These are phyloP conservation scores for Patellifolia procumbens DNA, from an alignment of 179 eudicot genomes.

Conservation along the genomic window DNA sequence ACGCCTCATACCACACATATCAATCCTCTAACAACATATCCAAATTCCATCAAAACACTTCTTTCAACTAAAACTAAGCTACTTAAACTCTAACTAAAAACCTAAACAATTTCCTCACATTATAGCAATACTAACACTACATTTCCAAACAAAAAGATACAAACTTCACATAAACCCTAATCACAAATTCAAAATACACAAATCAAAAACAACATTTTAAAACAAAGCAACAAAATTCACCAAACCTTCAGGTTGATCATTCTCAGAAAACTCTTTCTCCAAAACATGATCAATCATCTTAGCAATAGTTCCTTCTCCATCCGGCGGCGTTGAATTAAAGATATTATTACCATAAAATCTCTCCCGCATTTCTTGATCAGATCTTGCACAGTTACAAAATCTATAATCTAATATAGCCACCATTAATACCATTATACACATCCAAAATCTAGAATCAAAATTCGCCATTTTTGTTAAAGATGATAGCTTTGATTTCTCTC, in stretches of 20 bases:
- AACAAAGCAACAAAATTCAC: neutral
- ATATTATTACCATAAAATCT: constrained; percentile 70
- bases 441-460: constrained; percentile 16
- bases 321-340: constrained; percentile 60
- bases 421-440: constrained; percentile 28
- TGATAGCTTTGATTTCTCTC: neutral
- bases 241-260: constrained; percentile 78
- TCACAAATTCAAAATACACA: neutral
- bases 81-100: neutral
- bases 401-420: constrained; percentile 22
- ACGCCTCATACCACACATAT: neutral
- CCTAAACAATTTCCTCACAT: neutral
- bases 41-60: neutral
- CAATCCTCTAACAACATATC: neutral
- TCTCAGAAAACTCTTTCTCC: constrained; percentile 85
- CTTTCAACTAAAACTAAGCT: neutral
- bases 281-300: constrained; percentile 85
- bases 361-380: constrained; percentile 75
- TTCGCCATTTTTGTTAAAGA: constrained; percentile 21
- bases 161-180: constrained; percentile 8
- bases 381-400: constrained; percentile 50
- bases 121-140: neutral
- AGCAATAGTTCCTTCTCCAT: constrained; percentile 68
- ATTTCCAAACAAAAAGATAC: neutral
- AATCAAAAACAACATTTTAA: neutral